Percentiles rank a stretch among this genome's conserved stretches.
Evolutionary conservation across 192 early-diverging fungal genomes (phyloP).

Genomic region (Podila epigama): DNA sequence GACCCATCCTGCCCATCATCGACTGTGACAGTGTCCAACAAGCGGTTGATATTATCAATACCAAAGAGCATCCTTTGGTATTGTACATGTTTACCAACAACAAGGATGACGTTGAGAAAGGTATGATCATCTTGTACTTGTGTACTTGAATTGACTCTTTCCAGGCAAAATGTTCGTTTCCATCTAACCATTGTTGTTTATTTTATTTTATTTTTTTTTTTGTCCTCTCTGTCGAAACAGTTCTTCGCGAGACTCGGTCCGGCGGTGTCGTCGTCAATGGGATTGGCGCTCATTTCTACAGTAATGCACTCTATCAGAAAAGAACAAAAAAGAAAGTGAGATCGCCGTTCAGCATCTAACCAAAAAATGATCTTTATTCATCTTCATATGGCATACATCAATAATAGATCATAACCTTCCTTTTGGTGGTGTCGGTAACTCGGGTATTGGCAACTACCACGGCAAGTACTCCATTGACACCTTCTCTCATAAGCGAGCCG

Average conservation of each 20-base stretch:
- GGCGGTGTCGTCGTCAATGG: conserved; percentile 86
- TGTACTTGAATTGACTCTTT: too few species aligned
- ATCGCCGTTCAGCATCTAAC: neutral
- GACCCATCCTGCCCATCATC: conserved; percentile 71
- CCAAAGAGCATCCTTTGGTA: conserved; percentile 71
- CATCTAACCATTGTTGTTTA: neutral
- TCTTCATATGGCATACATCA: neutral
- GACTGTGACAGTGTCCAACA: conserved; percentile 61
- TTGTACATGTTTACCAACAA: conserved; percentile 74
- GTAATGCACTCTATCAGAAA: conserved; percentile 46
- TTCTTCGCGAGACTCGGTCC: conserved; percentile 74
- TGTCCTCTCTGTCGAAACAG: conserved; percentile 9
- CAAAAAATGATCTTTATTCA: neutral
- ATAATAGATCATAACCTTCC: conserved; percentile 62
- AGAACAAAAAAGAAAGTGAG: neutral
- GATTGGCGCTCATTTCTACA: conserved; percentile 66
- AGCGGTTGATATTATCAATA: conserved; percentile 66
- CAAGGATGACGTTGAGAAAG: conserved; percentile 55
- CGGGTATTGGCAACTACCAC: conserved; percentile 89
- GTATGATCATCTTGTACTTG: too few species aligned
- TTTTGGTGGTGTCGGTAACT: conserved; percentile 88
- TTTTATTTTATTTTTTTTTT: neutral
- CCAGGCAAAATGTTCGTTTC: too few species aligned
- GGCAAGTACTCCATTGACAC: conserved; percentile 80
- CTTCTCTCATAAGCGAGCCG: conserved; percentile 80